Base-by-base conservation (phyloP, 2,329 filamentous ascomycete genomes). In the Colletotrichum sp. region DNA sequence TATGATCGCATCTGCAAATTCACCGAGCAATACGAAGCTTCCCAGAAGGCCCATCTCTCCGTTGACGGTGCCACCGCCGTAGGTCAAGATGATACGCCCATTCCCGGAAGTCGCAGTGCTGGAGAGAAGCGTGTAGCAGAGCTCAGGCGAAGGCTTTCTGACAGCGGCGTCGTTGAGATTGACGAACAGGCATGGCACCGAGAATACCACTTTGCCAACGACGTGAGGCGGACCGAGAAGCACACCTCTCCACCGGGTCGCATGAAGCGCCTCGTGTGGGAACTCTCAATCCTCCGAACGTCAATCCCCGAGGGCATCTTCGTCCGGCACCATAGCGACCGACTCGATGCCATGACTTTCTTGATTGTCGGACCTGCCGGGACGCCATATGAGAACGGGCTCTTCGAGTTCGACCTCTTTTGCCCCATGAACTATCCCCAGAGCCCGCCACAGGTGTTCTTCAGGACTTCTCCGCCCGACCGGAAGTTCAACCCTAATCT, bases 331-430 rank as follows among this genome's bases (percentile, higher is more conserved):
- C 86, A 85, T 16, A 80, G 83, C 13, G 85, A 84, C 10, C 84
- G 89, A 2, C 83, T 87, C 1, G 89, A 91, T 77, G 76, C 88
- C n/a, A 85, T 91, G 81, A 90, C 89, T 79, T 80, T 85, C 24
- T 72, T 90, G 28, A 89, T 91, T 64, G 82, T 88, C 24, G 90
- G 89, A 0, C 88, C 89, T 1, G 78, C 78, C 6, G 87, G 81
- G 16, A 90, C 89, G 8, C 89, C 90, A 16, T 91, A 91, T 79
- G 89, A 89, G 77, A 83, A 88, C 57, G 89, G 89, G 0, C 79
- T 91, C 5, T 91, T 90, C 78, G 89, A 91, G 76, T 91, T 91
- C 73, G 89, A 91, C 78, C 78, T 91, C 36, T 86, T 85, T 39
- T 89, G 87, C 66, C 79, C 81, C 9, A 15, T 34, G 0, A 77